phyloP scores from a whole-genome alignment of 345 rosid genomes.

The Salix caprea region DNA sequence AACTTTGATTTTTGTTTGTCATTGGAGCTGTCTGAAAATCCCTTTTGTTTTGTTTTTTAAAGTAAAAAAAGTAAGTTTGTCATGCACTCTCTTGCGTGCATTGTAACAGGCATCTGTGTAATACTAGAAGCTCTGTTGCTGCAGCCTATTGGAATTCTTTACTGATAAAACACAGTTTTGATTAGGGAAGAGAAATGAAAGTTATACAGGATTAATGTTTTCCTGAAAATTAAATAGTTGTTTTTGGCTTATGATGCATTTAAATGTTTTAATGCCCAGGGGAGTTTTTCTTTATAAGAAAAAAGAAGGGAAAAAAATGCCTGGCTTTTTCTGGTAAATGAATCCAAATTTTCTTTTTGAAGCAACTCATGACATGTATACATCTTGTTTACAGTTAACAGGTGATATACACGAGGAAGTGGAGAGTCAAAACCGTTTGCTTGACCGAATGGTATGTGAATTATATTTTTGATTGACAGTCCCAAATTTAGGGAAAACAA shows the following conservation, averaged over 20 bases:
- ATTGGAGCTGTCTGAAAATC: neutral
- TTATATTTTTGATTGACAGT: conserved; percentile 4
- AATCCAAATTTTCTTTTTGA: neutral
- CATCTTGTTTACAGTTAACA: conserved; percentile 49
- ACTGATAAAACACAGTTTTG: neutral
- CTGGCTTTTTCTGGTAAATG: neutral
- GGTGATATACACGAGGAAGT: conserved; percentile 88
- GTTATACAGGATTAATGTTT: neutral
- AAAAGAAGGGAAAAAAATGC: neutral
- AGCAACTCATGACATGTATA: neutral
- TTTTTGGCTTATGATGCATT: neutral
- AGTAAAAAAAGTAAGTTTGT: neutral
- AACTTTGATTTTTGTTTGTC: too few relatives aligned
- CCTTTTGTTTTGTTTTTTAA: too few relatives aligned
- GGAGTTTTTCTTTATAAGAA: too few relatives aligned
- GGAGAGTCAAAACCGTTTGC: conserved; percentile 81
- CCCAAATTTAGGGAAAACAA: neutral
- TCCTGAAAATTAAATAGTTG: neutral
- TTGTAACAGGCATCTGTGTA: neutral
- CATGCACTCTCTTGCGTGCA: neutral
- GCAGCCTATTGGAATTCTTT: neutral
- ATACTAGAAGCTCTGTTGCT: neutral
- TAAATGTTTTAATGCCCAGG: neutral
- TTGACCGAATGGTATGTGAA: conserved; percentile 55
- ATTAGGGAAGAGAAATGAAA: neutral